Conservation (phyloP, 345 rosid species). For the Lepidium sativum region DNA sequence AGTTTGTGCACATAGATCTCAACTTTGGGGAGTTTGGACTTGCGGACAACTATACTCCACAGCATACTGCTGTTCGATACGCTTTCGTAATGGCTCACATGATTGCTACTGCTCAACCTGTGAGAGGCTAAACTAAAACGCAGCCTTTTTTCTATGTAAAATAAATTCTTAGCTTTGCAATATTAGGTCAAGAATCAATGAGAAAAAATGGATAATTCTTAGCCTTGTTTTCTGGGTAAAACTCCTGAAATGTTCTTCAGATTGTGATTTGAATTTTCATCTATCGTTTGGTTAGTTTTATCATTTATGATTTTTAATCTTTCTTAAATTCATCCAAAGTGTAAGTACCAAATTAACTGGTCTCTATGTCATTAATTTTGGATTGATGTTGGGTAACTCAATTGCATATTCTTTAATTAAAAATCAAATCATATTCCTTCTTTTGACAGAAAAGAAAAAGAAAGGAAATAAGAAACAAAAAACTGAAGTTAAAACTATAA, state of each 20-base stretch:
- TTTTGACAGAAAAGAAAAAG: too few relatives aligned
- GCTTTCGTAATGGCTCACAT: slow-evolving; percentile 71
- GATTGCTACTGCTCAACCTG: slow-evolving; percentile 67
- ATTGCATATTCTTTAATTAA: background rate
- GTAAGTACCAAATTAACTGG: background rate
- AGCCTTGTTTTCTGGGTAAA: too few relatives aligned
- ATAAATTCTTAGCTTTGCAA: background rate
- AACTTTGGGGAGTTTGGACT: slow-evolving; percentile 73
- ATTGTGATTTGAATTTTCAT: background rate
- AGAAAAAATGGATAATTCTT: background rate
- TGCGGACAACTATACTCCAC: slow-evolving; percentile 54
- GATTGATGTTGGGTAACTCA: background rate
- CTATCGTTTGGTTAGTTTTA: background rate
- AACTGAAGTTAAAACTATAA: background rate
- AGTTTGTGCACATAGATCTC: slow-evolving; percentile 56
- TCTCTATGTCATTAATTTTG: background rate
- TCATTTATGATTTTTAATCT: background rate
- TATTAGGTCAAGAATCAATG: background rate
- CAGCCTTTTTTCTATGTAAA: background rate
- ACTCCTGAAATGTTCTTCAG: background rate
- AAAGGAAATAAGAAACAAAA: background rate
- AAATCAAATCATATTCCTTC: too few relatives aligned
- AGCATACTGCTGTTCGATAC: slow-evolving; percentile 80
- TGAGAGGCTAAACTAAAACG: slow-evolving; percentile 10
- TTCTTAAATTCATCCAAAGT: too few relatives aligned